Evolutionary conservation across 306 rosid species (phyloP).

Genomic region (Ziziphus jujuba): DNA sequence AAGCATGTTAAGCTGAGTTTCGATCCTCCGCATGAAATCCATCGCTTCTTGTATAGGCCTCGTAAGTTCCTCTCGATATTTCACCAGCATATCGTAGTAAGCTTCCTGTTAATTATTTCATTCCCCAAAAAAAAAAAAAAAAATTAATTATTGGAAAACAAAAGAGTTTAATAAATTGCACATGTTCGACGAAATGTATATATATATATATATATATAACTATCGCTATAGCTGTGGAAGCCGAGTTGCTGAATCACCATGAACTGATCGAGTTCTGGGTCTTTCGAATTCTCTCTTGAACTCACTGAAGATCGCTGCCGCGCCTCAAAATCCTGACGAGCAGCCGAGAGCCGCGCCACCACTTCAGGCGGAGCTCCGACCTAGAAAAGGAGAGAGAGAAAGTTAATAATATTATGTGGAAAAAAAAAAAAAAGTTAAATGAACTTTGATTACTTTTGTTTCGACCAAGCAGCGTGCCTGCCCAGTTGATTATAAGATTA

Average conservation of each 20-base stretch:
- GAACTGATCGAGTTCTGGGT: conserved; percentile 97
- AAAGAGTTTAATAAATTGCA: not conserved
- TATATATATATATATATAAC: no score
- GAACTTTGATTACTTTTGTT: no score
- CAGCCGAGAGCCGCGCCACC: conserved; percentile 69
- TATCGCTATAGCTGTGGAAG: no score
- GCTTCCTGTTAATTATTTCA: conserved; percentile 60
- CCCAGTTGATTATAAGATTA: no score
- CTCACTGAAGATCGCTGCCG: conserved; percentile 66
- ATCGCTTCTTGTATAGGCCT: conserved; percentile 96
- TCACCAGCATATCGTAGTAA: conserved; percentile 89
- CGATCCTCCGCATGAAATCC: conserved; percentile 89
- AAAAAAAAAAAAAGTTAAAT: not conserved
- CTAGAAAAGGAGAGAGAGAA: conserved; percentile 32
- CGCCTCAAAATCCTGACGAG: conserved; percentile 74
- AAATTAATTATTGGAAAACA: not conserved
- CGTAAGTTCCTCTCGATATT: conserved; percentile 81
- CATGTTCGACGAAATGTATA: no score
- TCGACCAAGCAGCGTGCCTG: no score
- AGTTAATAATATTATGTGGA: not conserved
- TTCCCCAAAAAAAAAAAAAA: no score
- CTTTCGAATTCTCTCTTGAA: conserved; percentile 63
- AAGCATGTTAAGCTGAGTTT: conserved; percentile 78
- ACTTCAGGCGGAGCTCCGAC: conserved; percentile 94
- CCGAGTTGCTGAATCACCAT: no score